Evolutionary conservation across 2,329 filamentous ascomycete species (phyloP), one percentile per base, ranked within the genome.

Genomic region (Penicillium sp.): DNA sequence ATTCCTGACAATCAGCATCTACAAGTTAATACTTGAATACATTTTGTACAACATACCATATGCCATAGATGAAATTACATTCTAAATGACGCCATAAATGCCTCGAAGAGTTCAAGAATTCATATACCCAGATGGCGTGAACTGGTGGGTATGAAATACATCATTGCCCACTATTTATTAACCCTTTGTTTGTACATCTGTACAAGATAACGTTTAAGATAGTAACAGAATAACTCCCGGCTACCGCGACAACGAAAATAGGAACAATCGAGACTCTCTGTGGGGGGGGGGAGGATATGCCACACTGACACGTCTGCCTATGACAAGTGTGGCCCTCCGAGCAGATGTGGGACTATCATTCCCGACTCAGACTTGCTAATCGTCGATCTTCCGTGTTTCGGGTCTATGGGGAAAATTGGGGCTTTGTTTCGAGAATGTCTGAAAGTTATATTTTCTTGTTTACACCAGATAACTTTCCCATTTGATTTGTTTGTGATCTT

Each of bases 341-440:
- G 11, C 13, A 34, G 14, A 26, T 11, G 45, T 47, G 45, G 44
- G 45, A 47, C 20, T 47, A 39, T 45, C 20, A 32, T 26, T 48
- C 26, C 20, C 38, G 49, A 14, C 26, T 26, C 20, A 14, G 13
- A 34, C 14, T 20, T 51, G 14, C 55, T 57, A 58, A 39, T 31
- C 35, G 60, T 59, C 56, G 61, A 63, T 63, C 61, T 50, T 48
- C 58, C 58, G 60, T 42, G 59, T 62, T 62, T 62, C 49, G 46
- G 32, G 48, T 53, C 31, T 43, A 53, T 58, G 57, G 58, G 18
- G 31, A 55, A 56, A 52, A 35, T 35, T 5, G 53, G 40, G 53
- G 20, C 35, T 46, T 53, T 50, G 29, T 48, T 50, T 53, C 50
- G 43, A 53, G 50, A 53, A 53, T 4, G 35, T 24, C 32, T 13